Percentiles rank a stretch among this genome's conserved stretches.
Conservation (phyloP, 2,329 filamentous ascomycete genomes). For the Parafenestella ontariensis region DNA sequence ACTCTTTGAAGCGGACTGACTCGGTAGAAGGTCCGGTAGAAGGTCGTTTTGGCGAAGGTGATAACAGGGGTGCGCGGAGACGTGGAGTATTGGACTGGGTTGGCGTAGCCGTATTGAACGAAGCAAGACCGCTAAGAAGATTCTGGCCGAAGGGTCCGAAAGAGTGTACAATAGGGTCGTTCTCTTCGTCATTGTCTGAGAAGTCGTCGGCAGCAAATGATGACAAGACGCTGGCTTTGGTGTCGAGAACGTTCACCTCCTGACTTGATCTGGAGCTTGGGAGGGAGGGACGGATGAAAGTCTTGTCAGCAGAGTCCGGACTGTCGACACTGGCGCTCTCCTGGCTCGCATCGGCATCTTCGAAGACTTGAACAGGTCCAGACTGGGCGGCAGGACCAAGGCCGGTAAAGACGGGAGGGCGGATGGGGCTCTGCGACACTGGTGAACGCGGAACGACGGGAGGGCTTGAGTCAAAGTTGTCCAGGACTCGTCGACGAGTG, state of each 20-base stretch:
- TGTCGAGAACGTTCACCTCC: constrained; percentile 18
- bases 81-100: constrained; percentile 39
- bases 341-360: constrained; percentile 46
- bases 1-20: constrained; percentile 41
- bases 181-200: constrained; percentile 83
- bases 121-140: constrained; percentile 80
- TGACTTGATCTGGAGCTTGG: constrained; percentile 31
- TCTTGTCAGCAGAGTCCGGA: constrained; percentile 35
- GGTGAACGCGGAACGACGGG: constrained; percentile 75
- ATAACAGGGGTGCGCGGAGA: constrained; percentile 32
- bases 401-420: constrained; percentile 52
- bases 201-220: constrained; percentile 64
- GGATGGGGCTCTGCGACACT: constrained; percentile 72
- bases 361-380: constrained; percentile 46
- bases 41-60: constrained; percentile 42
- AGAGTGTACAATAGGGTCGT: constrained; percentile 89
- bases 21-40: constrained; percentile 30
- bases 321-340: constrained; percentile 27
- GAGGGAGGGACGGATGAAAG: constrained; percentile 38
- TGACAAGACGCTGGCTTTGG: constrained; percentile 36
- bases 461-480: constrained; percentile 65
- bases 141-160: constrained; percentile 91
- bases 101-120: constrained; percentile 73
- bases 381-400: constrained; percentile 41
- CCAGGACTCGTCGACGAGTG: constrained; percentile 42